phyloP scores from a whole-genome alignment of 2,329 filamentous ascomycete genomes.

The Aspergillus flavus region DNA sequence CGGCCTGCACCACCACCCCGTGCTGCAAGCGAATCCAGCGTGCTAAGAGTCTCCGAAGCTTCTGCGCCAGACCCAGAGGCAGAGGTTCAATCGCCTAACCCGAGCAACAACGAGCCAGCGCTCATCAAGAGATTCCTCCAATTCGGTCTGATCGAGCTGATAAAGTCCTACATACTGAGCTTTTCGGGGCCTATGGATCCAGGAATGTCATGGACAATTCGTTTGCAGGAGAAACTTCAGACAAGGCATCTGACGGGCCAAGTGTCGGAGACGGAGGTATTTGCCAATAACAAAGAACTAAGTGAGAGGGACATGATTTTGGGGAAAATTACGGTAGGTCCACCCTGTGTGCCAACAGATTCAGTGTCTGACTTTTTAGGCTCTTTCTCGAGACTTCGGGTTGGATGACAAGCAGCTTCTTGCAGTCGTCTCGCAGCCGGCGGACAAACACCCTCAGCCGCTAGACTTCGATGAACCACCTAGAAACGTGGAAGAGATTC shows the following conservation, averaged over 20 bases:
- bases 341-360: not conserved
- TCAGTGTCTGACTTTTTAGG: constrained; percentile 30
- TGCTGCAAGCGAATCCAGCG: constrained; percentile 52
- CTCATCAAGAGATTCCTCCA: constrained; percentile 61
- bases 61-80: constrained; percentile 62
- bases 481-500: constrained; percentile 54
- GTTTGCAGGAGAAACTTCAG: constrained; percentile 61
- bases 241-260: constrained; percentile 54
- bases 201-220: constrained; percentile 47
- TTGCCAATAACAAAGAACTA: constrained; percentile 52
- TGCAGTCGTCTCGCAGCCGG: constrained; percentile 45
- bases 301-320: constrained; percentile 58
- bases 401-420: constrained; percentile 53
- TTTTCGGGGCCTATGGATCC: constrained; percentile 38
- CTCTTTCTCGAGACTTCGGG: constrained; percentile 58
- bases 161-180: constrained; percentile 61
- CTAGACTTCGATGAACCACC: constrained; percentile 60
- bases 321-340: constrained; percentile 56
- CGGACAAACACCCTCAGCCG: constrained; percentile 43
- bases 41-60: constrained; percentile 33
- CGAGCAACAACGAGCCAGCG: constrained; percentile 50
- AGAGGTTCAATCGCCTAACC: constrained; percentile 44
- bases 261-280: constrained; percentile 54
- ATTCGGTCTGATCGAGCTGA: constrained; percentile 62
- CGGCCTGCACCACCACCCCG: constrained; percentile 63